Evolutionary conservation across 495 filamentous ascomycete species (phyloP), one percentile per base, ranked within the genome.

Genomic region (Penicillium paradoxum): DNA sequence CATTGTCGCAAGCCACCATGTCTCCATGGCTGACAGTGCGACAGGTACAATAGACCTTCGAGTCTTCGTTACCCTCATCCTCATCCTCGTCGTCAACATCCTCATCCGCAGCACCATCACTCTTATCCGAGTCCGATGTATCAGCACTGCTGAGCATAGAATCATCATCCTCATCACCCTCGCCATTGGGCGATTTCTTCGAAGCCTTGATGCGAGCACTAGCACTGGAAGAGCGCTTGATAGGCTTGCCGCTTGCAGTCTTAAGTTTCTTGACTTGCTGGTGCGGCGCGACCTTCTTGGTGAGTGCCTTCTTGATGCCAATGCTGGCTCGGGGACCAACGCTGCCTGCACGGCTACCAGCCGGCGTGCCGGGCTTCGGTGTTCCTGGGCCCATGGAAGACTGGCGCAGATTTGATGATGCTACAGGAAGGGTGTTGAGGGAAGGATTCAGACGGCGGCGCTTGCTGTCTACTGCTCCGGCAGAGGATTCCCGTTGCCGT

Each of bases 1-100:
- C 86, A 58, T 97, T 96, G 72, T 98, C 93, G 70, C 93, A 98
- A 3, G 90, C 93, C 27, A 98, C 92, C 93, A 98, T 98, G 64
- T 97, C 89, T 36, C 93, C 93, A 73, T 88, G 92, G 68, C 88
- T 95, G 52, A 96, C 88, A 57, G 85, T 88, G 64, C 93, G 87
- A 68, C 93, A 98, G 22, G 85, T 80, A 71, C 93, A 98, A 68
- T 98, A 98, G 54, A 91, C 87, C 62, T 83, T 83, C 41, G 89
- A 85, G 71, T 97, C 92, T 48, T 88, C 86, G 40, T 85, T 90
- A 29, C 92, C 90, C 37, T 95, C 92, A 40, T 91, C 89, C 29
- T 88, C 88, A 1, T 85, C 79, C 10, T 87, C 88, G 32, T 83
- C 83, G 30, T 81, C 86, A 30, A 84, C 75, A 50, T 87, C 84